phyloP scores from a whole-genome alignment of 1,284 basidiomycete species.

The Puccinia novopanici region DNA sequence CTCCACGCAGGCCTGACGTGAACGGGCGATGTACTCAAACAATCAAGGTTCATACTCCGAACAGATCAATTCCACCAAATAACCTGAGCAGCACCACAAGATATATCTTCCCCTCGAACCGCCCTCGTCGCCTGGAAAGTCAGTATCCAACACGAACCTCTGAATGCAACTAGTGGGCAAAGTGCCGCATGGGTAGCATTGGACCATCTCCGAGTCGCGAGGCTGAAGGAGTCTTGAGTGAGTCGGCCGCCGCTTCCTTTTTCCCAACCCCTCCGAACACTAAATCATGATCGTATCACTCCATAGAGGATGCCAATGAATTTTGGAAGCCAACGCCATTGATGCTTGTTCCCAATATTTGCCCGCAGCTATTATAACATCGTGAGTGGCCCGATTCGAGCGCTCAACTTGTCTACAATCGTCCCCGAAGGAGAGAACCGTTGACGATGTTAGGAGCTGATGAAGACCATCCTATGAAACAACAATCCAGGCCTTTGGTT shows the following conservation, averaged over 20 bases:
- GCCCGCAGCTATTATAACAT: background rate
- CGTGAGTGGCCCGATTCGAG: background rate
- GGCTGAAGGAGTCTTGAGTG: constrained; percentile 29
- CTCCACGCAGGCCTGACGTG: too few relatives aligned
- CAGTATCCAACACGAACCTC: background rate
- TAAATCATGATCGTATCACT: background rate
- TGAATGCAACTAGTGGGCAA: constrained; percentile 1
- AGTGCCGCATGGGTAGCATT: background rate
- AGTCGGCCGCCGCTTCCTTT: background rate
- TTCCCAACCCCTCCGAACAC: background rate
- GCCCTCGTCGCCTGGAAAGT: background rate
- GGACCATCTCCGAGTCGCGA: constrained; percentile 13
- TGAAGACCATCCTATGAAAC: background rate
- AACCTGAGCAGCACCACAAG: background rate
- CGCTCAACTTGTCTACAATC: background rate
- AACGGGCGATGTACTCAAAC: too few relatives aligned
- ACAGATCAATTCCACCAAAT: too few relatives aligned
- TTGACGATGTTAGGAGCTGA: background rate
- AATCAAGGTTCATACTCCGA: too few relatives aligned
- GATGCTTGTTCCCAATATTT: background rate
- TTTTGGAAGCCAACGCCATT: background rate
- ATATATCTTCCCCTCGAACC: background rate
- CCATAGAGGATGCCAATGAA: background rate
- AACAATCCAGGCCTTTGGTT: constrained; percentile 17
- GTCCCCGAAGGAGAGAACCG: background rate